These are phyloP conservation scores for Brasilioporus rufonigricans DNA, from an alignment of 768 basidiomycete species.

Conservation along the genomic window DNA sequence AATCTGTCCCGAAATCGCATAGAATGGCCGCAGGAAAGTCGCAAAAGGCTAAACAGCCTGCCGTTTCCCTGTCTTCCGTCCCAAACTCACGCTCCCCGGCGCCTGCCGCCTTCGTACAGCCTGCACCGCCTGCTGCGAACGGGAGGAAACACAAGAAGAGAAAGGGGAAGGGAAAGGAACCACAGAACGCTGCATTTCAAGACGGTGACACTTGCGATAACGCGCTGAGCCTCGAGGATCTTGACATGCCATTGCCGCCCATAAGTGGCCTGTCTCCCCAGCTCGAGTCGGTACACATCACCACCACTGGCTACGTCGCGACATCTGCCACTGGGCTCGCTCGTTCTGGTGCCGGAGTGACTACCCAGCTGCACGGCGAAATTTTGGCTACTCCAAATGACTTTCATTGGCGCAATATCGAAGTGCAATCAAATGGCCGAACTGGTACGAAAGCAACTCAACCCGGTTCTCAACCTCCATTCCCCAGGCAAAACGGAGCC, in stretches of 20 bases:
- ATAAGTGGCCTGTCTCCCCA: conserved; percentile 42
- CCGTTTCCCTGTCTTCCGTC: conserved; percentile 1
- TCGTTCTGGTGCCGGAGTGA: conserved; percentile 30
- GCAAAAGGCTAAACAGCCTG: conserved; percentile 25
- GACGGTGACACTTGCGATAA: conserved; percentile 24
- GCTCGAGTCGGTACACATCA: conserved; percentile 47
- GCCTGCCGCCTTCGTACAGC: conserved; percentile 9
- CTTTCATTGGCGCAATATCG: conserved; percentile 47
- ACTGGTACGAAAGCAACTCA: conserved; percentile 25
- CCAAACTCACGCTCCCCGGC: conserved; percentile 7
- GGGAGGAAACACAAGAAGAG: conserved; percentile 48
- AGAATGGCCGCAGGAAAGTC: conserved; percentile 32
- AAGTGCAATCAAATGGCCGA: conserved; percentile 27
- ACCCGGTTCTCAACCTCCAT: conserved; percentile 11
- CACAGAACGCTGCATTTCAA: conserved; percentile 3
- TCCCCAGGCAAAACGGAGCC: conserved; percentile 24
- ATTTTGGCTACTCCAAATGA: conserved; percentile 61
- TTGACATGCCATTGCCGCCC: conserved; percentile 16
- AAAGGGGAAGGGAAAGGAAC: conserved; percentile 40
- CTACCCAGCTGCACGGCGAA: conserved; percentile 52
- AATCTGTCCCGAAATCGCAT: conserved; percentile 15
- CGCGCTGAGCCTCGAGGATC: conserved; percentile 25
- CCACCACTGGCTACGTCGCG: conserved; percentile 44
- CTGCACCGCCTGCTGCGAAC: conserved; percentile 4
- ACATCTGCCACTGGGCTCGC: conserved; percentile 34